phyloP scores from a whole-genome alignment of 805 yeast genomes.

The Wickerhamiella occidentalis region DNA sequence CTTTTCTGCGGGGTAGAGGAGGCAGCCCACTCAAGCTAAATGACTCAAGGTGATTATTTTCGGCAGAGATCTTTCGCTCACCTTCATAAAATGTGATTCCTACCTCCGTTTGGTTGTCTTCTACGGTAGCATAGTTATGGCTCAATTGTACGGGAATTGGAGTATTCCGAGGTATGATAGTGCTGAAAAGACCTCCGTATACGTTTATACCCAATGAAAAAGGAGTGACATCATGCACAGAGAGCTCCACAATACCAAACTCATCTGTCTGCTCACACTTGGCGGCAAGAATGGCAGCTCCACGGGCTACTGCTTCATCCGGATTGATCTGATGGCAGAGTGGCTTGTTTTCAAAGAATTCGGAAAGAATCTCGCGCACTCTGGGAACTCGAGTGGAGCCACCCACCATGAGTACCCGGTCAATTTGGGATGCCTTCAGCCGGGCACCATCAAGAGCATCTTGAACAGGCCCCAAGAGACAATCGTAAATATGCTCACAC shows the following conservation, averaged over 20 bases:
- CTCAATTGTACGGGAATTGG: constrained; percentile 66
- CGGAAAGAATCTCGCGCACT: constrained; percentile 85
- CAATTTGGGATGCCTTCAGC: constrained; percentile 50
- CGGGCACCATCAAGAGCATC: constrained; percentile 90
- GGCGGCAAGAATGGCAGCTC: constrained; percentile 97
- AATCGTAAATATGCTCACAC: constrained; percentile 83
- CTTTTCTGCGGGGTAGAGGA: too few species aligned
- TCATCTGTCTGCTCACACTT: constrained; percentile 80
- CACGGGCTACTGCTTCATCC: constrained; percentile 98
- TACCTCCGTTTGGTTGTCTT: not conserved
- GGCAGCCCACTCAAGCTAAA: constrained; percentile 89
- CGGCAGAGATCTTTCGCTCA: constrained; percentile 93
- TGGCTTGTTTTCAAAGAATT: constrained; percentile 83
- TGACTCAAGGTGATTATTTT: constrained; percentile 92
- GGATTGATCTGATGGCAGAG: constrained; percentile 90
- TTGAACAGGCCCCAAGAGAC: constrained; percentile 90
- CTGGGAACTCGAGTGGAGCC: constrained; percentile 99
- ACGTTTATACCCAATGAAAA: constrained; percentile 95
- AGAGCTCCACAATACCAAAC: constrained; percentile 65
- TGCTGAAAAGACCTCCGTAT: constrained; percentile 98
- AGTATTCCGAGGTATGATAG: constrained; percentile 95
- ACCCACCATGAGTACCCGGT: constrained; percentile 73
- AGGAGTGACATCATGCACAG: constrained; percentile 72
- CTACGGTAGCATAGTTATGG: too few species aligned
- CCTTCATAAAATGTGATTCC: constrained; percentile 95